Base-by-base conservation (phyloP, 2,329 filamentous ascomycete genomes). In the Beauveria caledonica region DNA sequence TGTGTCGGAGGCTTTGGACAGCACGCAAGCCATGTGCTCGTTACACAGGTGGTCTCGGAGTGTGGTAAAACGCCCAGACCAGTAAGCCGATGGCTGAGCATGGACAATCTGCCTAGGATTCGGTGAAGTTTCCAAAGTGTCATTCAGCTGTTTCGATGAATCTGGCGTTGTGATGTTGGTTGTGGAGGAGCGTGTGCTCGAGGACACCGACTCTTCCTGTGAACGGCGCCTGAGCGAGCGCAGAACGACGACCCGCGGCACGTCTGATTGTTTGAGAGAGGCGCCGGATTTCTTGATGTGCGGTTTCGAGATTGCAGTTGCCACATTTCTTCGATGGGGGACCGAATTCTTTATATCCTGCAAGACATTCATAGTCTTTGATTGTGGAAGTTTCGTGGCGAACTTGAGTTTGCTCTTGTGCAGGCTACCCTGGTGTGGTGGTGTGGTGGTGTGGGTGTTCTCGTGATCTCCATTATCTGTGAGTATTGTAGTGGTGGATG, bases 11-110 rank as follows among this genome's bases (percentile, higher is more conserved):
- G 40, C 40, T 15, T 56, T 33, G 23, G 59, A 40, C 23, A 60
- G 36, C 11, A 60, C 45, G 2, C 56, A 25, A 4, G 36, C 45
- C 59, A 60, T 60, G 36, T 60, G 59, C 39, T 74, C 72, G 3
- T 68, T 44, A 3, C 67, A 62, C 17, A 70, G 69, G 19, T 76
- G 77, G 70, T 87, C 84, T 55, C 80, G 76, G 0, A 86, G 70
- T 2, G 81, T 72, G 55, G 78, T 72, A 67, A 87, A 86, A 44
- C 86, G 81, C 19, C 86, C 86, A 11, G 78, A 74, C 86, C 86
- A 88, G 69, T 86, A 87, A 3, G 75, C 70, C 2, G 78, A 76
- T 6, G 77, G 71, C 65, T 81, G 77, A 2, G 79, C 75, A 0
- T 68, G 71, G 55, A 68, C 68, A 15, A 84, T 69, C 2, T 71